Percentiles rank a stretch among this genome's conserved stretches.
phyloP scores from a whole-genome alignment of 2,329 filamentous ascomycete species.

The Teratosphaeria epicoccoides region DNA sequence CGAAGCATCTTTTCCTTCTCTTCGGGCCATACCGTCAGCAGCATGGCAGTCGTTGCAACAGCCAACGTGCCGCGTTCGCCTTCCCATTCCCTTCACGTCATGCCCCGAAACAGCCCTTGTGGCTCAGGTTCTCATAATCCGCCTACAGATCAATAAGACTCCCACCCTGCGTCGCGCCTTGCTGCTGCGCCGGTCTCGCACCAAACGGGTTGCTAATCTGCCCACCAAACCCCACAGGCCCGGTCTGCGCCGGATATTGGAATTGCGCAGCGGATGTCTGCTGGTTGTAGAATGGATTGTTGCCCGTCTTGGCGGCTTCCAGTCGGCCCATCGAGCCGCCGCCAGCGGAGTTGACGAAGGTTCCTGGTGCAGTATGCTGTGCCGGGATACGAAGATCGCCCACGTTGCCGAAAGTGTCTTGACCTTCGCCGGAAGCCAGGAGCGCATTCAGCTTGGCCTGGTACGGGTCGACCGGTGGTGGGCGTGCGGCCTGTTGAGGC shows the following conservation, averaged over 20 bases:
- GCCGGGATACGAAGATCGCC: constrained; percentile 90
- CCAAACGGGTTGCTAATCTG: constrained; percentile 48
- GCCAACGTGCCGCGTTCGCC: background rate
- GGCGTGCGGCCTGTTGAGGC: constrained; percentile 11
- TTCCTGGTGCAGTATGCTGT: constrained; percentile 91
- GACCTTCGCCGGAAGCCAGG: constrained; percentile 75
- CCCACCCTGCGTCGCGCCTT: constrained; percentile 32
- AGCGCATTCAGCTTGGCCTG: constrained; percentile 73
- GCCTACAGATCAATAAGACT: constrained; percentile 50
- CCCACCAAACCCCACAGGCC: constrained; percentile 34
- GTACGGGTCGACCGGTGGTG: constrained; percentile 42
- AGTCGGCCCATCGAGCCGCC: constrained; percentile 58
- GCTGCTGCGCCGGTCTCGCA: constrained; percentile 35
- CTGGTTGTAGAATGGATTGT: constrained; percentile 81
- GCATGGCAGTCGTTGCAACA: background rate
- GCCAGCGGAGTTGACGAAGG: constrained; percentile 92
- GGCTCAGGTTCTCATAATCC: background rate
- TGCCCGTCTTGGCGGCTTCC: constrained; percentile 58
- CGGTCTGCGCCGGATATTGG: constrained; percentile 41
- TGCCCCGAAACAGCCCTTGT: background rate
- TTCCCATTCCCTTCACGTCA: background rate
- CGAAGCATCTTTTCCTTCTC: background rate
- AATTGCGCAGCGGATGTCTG: constrained; percentile 26
- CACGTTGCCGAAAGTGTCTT: constrained; percentile 97
- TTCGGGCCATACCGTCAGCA: background rate